phyloP scores from a whole-genome alignment of 2,329 filamentous ascomycete genomes.

The Claviceps pazoutovae region DNA sequence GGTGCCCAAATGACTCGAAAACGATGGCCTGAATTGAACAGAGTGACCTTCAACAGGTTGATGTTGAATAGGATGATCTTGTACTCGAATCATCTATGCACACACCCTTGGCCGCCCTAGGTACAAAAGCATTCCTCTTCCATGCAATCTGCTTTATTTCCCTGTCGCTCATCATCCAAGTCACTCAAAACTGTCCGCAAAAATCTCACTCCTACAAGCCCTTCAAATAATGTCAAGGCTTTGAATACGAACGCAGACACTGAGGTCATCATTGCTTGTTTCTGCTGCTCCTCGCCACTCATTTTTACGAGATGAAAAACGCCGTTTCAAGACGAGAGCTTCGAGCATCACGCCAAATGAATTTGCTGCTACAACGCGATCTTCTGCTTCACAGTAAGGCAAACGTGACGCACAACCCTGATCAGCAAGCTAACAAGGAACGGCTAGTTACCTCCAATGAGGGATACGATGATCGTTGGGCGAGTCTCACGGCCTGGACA shows the following conservation, averaged over 20 bases:
- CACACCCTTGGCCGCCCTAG: too few relatives aligned
- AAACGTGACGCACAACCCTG: not conserved
- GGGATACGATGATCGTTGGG: conserved; percentile 21
- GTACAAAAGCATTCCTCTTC: too few relatives aligned
- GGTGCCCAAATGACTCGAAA: too few relatives aligned
- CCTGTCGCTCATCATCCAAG: too few relatives aligned
- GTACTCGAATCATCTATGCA: too few relatives aligned
- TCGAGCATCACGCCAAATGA: not conserved
- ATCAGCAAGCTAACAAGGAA: not conserved
- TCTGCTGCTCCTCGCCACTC: not conserved
- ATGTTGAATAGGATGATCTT: too few relatives aligned
- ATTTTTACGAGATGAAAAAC: not conserved
- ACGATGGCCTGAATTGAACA: too few relatives aligned
- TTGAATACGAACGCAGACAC: not conserved
- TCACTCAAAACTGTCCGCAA: not conserved
- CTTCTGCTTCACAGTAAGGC: not conserved
- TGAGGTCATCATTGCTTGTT: too few relatives aligned
- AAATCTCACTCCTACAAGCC: not conserved
- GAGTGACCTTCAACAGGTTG: too few relatives aligned
- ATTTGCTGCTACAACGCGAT: not conserved
- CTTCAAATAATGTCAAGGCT: not conserved
- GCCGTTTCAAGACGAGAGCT: not conserved
- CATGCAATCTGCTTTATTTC: too few relatives aligned
- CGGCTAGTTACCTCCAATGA: conserved; percentile 8
- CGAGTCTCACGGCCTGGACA: not conserved